Base-by-base conservation (phyloP, 495 filamentous ascomycete species). In the Xylaria nigripes region DNA sequence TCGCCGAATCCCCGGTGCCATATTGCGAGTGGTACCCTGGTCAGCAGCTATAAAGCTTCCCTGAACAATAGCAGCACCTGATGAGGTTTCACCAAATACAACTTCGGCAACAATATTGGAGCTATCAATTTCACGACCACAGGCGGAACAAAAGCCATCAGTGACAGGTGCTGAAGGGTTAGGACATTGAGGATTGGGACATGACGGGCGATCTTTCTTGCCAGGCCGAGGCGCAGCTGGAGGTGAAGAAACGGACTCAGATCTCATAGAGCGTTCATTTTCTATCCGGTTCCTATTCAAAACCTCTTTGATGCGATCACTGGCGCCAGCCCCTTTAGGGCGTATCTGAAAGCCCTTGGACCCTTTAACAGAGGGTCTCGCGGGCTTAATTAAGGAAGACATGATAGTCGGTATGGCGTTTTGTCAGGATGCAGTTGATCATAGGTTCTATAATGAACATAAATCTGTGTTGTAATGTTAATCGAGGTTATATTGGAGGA, bases 91-190 rank as follows among this genome's bases (percentile, higher is more conserved):
- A 46, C 90, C 90, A 61, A 96, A 98, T 5, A 82, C 83, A 48
- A 97, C 79, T 63, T 98, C 93, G 19, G 89, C 80, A 49, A 96
- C 90, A 51, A 97, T 95, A 58, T 94, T 87, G 55, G 82, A 81
- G 60, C 91, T 84, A 55, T 85, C 81, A 57, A 90, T 78, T 51
- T 92, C 81, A 23, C 81, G 82, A 76, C 91, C 91, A 72, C 93
- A 98, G 34, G 77, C 84, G 27, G 79, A 76, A 73, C 93, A 98
- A 44, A 87, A 83, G 38, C 78, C 78, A 49, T 79, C 74, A 2
- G 68, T 61, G 51, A 81, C 65, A 32, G 64, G 64, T 21, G 64
- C 64, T 13, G 50, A 55, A 9, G 64, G 64, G 25, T 67, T 67
- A 10, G 64, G 57, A 56, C 64, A 67, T 18, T 52, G 36, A n/a